phyloP scores from a whole-genome alignment of 2,329 filamentous ascomycete species.

The Magnaporthiopsis incrustans region DNA sequence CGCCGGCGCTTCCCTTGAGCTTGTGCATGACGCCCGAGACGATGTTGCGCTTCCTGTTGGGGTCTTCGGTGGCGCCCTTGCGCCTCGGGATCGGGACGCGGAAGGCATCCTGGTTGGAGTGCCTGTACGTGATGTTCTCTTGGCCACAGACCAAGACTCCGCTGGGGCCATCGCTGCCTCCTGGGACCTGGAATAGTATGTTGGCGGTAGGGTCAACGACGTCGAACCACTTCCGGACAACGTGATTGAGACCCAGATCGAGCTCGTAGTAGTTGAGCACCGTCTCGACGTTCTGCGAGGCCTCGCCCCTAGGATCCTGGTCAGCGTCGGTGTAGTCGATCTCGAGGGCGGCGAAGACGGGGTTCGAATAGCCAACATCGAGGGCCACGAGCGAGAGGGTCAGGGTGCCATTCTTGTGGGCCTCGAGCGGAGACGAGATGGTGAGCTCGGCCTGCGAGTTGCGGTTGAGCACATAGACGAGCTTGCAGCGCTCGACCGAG shows the following conservation, averaged over 20 bases:
- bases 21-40: slow-evolving; percentile 95
- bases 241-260: slow-evolving; percentile 92
- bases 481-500: slow-evolving; percentile 96
- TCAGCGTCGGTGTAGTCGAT: slow-evolving; percentile 89
- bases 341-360: slow-evolving; percentile 90
- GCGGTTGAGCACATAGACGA: slow-evolving; percentile 96
- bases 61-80: slow-evolving; percentile 83
- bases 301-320: slow-evolving; percentile 79
- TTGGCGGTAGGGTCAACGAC: slow-evolving; percentile 84
- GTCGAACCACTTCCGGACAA: slow-evolving; percentile 94
- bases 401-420: slow-evolving; percentile 84
- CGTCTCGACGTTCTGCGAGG: slow-evolving; percentile 76
- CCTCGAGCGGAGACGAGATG: slow-evolving; percentile 94
- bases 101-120: slow-evolving; percentile 87
- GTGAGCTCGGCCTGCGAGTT: slow-evolving; percentile 91
- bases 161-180: slow-evolving; percentile 86
- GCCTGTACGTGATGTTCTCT: slow-evolving; percentile 93
- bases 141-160: slow-evolving; percentile 92
- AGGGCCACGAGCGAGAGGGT: slow-evolving; percentile 82
- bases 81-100: slow-evolving; percentile 83
- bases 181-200: slow-evolving; percentile 89
- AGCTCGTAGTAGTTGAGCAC: slow-evolving; percentile 95
- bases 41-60: slow-evolving; percentile 79
- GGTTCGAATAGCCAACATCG: slow-evolving; percentile 95
- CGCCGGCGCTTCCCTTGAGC: slow-evolving; percentile 70